Percentiles rank a stretch among this genome's conserved stretches.
phyloP scores from a whole-genome alignment of 371 early-diverging fungal species.

The Rhizomucor pusillus region DNA sequence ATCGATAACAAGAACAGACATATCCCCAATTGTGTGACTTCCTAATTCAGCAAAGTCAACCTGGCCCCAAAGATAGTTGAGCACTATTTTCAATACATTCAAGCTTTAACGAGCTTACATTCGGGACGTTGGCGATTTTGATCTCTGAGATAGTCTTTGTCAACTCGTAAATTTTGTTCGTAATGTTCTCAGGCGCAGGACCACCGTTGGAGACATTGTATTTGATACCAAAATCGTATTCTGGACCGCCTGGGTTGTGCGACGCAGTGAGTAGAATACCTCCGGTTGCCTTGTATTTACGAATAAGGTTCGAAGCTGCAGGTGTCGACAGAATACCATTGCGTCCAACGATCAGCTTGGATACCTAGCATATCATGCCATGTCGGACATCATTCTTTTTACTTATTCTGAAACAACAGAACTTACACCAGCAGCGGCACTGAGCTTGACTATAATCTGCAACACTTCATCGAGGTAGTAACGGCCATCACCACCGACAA shows the following conservation, averaged over 20 bases:
- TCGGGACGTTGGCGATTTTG: constrained; percentile 65
- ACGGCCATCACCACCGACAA: constrained; percentile 97
- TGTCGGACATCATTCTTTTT: no score
- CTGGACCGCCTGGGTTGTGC: constrained; percentile 98
- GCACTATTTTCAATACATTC: background rate
- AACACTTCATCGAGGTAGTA: constrained; percentile 85
- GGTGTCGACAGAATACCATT: constrained; percentile 96
- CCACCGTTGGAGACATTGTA: constrained; percentile 96
- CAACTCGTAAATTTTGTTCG: constrained; percentile 84
- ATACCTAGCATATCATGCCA: constrained; percentile 48
- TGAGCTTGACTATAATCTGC: constrained; percentile 84
- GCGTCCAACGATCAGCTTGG: constrained; percentile 87
- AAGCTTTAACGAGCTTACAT: constrained; percentile 34
- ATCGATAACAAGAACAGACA: constrained; percentile 87
- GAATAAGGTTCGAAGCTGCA: constrained; percentile 94
- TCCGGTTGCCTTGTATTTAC: constrained; percentile 83
- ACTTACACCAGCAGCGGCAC: constrained; percentile 85
- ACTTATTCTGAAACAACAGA: no score
- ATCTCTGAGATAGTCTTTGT: constrained; percentile 73
- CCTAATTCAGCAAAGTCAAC: constrained; percentile 80
- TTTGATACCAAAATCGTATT: constrained; percentile 98
- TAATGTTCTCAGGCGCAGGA: constrained; percentile 94
- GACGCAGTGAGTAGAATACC: constrained; percentile 96
- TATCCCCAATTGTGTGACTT: constrained; percentile 49
- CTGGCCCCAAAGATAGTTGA: constrained; percentile 19